phyloP scores from a whole-genome alignment of 2,329 filamentous ascomycete species.

The Talaromyces atroroseus region DNA sequence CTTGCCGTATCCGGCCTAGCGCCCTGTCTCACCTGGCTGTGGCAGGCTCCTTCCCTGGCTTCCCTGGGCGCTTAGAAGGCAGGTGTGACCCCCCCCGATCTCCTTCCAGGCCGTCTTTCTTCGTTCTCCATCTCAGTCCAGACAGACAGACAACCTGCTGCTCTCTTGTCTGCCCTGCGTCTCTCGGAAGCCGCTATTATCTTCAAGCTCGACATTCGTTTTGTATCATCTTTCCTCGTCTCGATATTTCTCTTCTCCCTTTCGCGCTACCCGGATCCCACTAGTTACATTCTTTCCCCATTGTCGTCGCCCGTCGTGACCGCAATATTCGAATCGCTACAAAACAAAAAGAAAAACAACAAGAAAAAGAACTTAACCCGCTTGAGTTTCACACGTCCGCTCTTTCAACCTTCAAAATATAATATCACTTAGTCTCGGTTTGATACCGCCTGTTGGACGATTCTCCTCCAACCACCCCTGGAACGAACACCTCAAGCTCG shows the following conservation, averaged over 20 bases:
- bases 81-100: neutral
- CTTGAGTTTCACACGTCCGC: neutral
- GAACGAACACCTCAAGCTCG: neutral
- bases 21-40: neutral
- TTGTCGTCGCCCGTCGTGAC: conserved; percentile 3
- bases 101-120: neutral
- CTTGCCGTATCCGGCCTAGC: neutral
- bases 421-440: neutral
- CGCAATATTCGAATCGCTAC: neutral
- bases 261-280: conserved; percentile 3
- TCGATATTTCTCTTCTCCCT: neutral
- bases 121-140: neutral
- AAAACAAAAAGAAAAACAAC: neutral
- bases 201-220: conserved; percentile 9
- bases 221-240: neutral
- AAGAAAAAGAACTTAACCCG: neutral
- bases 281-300: conserved; percentile 15
- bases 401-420: neutral
- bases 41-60: too few relatives aligned
- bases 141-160: neutral
- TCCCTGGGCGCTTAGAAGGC: neutral
- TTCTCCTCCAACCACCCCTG: neutral
- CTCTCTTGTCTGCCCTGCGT: neutral
- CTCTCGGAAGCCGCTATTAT: neutral
- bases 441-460: neutral